Evolutionary conservation across 441 rosid genomes (phyloP), one percentile per base, ranked within the genome.

Genomic region (Gossypium trilobum): DNA sequence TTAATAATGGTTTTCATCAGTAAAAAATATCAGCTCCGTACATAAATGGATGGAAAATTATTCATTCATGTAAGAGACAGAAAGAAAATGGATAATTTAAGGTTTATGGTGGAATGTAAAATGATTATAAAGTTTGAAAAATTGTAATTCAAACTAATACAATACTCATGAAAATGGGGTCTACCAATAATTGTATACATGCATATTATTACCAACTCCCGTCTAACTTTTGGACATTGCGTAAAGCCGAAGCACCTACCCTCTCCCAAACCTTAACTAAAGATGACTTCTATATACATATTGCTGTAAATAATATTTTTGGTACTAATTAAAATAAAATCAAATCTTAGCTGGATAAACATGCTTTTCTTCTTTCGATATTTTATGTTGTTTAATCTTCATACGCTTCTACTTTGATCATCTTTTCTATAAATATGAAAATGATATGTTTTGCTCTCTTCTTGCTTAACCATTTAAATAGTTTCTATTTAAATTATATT

Each of bases 181-280:
- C 56, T 56, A 29, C 68, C 70, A 55, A 63, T 77, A 76, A 54
- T 72, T 68, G 66, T 55, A 11, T 7, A 22, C 25, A 23, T n/a
- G 48, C 69, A 22, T 22, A n/a, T 65, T 22, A 46, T 6, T 22
- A 46, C 55, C 36, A 13, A 46, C 22, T 46, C 39, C 8, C 60
- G 65, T 72, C 77, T 36, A 73, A 73, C 73, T 48, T 46, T 73
- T 64, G 61, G 23, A 76, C 70, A 57, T 44, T 57, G 44, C 67
- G 56, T 58, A 44, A 58, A 42, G 57, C 42, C 17, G 29, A 73
- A 42, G 17, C 48, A 72, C 65, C 50, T n/a, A 14, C 13, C 39
- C 36, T 22, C 25, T 0, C 56, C 19, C 7, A 23, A 23, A 23
- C 56, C 56, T 19, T 54, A 54, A 17, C 25, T 54, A 23, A 64